phyloP scores from a whole-genome alignment of 164 flowering plant genomes.

The Aristolochia contorta region DNA sequence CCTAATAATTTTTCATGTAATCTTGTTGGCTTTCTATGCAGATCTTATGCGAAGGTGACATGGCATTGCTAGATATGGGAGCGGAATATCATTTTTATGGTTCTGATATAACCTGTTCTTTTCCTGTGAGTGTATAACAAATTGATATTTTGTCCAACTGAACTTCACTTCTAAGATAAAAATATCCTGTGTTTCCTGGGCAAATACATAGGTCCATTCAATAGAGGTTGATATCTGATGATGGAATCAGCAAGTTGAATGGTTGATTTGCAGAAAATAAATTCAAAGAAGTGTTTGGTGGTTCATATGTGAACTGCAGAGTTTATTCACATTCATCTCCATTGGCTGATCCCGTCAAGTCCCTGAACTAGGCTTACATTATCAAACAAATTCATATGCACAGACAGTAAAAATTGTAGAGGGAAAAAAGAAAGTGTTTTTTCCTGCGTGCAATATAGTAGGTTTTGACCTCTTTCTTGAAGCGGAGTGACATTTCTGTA shows the following conservation, averaged over 20 bases:
- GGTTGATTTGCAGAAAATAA: background rate
- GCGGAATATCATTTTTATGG: conserved; percentile 93
- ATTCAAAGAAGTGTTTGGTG: background rate
- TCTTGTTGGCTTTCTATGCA: conserved; percentile 19
- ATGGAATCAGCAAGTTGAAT: background rate
- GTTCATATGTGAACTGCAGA: background rate
- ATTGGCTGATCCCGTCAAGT: too few relatives aligned
- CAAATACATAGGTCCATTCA: background rate
- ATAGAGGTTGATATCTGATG: background rate
- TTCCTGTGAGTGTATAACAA: conserved; percentile 52
- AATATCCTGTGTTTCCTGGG: background rate
- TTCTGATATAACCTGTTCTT: conserved; percentile 92
- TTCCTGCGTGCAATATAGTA: too few relatives aligned
- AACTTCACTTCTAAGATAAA: background rate
- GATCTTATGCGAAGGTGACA: conserved; percentile 77
- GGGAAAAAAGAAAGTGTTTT: too few relatives aligned
- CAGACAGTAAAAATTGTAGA: too few relatives aligned
- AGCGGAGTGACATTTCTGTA: too few relatives aligned
- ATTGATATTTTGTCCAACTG: too few relatives aligned
- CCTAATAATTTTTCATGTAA: too few relatives aligned
- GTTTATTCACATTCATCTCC: too few relatives aligned
- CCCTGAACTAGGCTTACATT: too few relatives aligned
- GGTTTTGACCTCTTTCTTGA: too few relatives aligned
- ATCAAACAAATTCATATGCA: too few relatives aligned
- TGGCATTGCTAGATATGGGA: conserved; percentile 95